These are phyloP conservation scores for Verticillium albo-atrum DNA, from an alignment of 2,329 filamentous ascomycete genomes.

Conservation along the genomic window DNA sequence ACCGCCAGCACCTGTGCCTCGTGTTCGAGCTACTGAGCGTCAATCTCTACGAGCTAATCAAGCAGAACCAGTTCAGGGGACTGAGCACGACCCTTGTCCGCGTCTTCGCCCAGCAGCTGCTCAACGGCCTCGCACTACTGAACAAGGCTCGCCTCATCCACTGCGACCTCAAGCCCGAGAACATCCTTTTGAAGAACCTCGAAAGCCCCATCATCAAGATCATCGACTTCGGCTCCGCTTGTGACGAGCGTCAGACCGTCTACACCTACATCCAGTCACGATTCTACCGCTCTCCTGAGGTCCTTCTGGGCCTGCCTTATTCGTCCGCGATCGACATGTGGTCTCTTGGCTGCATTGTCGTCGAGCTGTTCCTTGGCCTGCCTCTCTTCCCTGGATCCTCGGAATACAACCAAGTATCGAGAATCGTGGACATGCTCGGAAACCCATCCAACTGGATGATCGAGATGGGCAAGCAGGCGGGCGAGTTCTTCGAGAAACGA, in stretches of 20 bases:
- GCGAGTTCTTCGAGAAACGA: slow-evolving; percentile 93
- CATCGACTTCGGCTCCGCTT: slow-evolving; percentile 98
- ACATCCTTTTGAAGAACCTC: slow-evolving; percentile 94
- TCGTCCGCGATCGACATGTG: slow-evolving; percentile 99
- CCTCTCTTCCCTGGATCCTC: slow-evolving; percentile 95
- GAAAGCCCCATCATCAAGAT: slow-evolving; percentile 99
- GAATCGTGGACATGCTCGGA: slow-evolving; percentile 97
- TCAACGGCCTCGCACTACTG: slow-evolving; percentile 85
- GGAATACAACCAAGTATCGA: slow-evolving; percentile 96
- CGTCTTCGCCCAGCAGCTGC: slow-evolving; percentile 93
- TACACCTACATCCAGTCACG: slow-evolving; percentile 99
- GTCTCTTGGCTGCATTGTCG: slow-evolving; percentile 97
- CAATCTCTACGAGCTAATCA: slow-evolving; percentile 97
- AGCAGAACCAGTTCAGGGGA: slow-evolving; percentile 98
- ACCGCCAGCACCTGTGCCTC: slow-evolving; percentile 91
- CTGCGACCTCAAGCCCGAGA: slow-evolving; percentile 97
- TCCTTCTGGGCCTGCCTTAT: slow-evolving; percentile 90
- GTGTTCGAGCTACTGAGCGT: slow-evolving; percentile 96
- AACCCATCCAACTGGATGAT: slow-evolving; percentile 98
- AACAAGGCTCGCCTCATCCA: slow-evolving; percentile 97
- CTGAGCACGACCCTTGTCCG: slow-evolving; percentile 94
- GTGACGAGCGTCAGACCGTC: slow-evolving; percentile 95
- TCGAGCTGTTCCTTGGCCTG: slow-evolving; percentile 91
- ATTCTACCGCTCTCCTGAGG: slow-evolving; percentile 96
- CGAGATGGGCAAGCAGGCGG: slow-evolving; percentile 96